Conservation (phyloP, 192 early-diverging fungal genomes). For the Glomus cerebriforme region DNA sequence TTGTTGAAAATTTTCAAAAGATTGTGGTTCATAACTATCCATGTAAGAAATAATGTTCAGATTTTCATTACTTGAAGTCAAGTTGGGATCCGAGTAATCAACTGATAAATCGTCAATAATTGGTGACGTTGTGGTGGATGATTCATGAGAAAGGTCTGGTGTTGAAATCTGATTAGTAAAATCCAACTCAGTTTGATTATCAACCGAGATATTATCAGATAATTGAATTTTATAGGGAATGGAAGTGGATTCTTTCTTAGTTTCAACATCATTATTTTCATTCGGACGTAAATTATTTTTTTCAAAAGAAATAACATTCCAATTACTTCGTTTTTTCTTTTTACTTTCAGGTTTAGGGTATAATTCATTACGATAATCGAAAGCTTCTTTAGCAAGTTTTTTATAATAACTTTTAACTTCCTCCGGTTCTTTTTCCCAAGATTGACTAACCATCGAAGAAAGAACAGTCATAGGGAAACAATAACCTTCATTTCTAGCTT, state of each 20-base stretch:
- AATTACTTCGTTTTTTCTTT: neutral
- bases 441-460: constrained; percentile 7
- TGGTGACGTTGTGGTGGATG: neutral
- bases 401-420: constrained; percentile 3
- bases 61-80: neutral
- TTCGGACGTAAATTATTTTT: neutral
- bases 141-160: neutral
- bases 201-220: neutral
- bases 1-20: neutral
- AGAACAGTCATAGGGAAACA: constrained; percentile 2
- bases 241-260: neutral
- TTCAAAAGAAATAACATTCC: neutral
- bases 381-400: constrained; percentile 3
- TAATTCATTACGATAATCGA: neutral
- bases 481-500: neutral
- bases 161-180: neutral
- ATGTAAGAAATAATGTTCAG: neutral
- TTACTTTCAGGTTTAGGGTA: neutral
- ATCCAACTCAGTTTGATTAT: neutral
- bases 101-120: neutral
- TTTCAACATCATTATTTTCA: neutral
- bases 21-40: neutral
- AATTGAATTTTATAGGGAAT: neutral
- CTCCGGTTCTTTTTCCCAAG: constrained; percentile 5
- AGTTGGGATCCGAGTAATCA: neutral